Evolutionary conservation across 352 stramenopile genomes (phyloP).

Genomic region (Salisapilia sapeloensis): DNA sequence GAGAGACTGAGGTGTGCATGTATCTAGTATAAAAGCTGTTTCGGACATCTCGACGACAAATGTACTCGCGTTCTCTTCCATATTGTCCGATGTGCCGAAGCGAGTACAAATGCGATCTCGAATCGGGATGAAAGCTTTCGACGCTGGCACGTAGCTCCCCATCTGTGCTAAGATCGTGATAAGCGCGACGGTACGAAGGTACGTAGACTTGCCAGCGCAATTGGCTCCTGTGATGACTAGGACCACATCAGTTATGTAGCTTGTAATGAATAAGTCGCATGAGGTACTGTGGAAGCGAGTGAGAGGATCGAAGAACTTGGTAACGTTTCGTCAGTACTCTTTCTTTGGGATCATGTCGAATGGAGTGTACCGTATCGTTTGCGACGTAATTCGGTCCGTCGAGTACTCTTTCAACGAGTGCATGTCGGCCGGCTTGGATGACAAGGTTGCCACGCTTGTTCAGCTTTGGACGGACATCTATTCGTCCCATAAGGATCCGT

Average conservation of each 20-base stretch:
- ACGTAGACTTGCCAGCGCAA: slow-evolving; percentile 85
- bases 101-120: slow-evolving; percentile 81
- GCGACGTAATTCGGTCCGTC: slow-evolving; percentile 62
- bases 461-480: slow-evolving; percentile 57
- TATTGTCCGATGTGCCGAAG: slow-evolving; percentile 85
- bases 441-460: slow-evolving; percentile 49
- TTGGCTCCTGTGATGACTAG: slow-evolving; percentile 85
- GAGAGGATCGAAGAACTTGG: slow-evolving; percentile 7
- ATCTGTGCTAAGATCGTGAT: slow-evolving; percentile 86
- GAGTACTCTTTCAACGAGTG: slow-evolving; percentile 48
- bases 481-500: slow-evolving; percentile 1
- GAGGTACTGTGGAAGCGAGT: slow-evolving; percentile 7
- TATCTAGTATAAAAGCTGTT: slow-evolving; percentile 72
- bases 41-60: slow-evolving; percentile 88
- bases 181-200: slow-evolving; percentile 62
- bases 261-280: neutral
- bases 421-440: slow-evolving; percentile 70
- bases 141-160: slow-evolving; percentile 80
- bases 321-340: neutral
- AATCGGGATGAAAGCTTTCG: slow-evolving; percentile 63
- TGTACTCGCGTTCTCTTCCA: slow-evolving; percentile 87
- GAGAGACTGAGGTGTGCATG: slow-evolving; percentile 41
- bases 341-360: too few relatives aligned
- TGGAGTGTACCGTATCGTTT: slow-evolving; percentile 76
- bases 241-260: slow-evolving; percentile 5